Base-by-base conservation (phyloP, 169 alveolate genomes). In the Amoebophrya sp. region DNA sequence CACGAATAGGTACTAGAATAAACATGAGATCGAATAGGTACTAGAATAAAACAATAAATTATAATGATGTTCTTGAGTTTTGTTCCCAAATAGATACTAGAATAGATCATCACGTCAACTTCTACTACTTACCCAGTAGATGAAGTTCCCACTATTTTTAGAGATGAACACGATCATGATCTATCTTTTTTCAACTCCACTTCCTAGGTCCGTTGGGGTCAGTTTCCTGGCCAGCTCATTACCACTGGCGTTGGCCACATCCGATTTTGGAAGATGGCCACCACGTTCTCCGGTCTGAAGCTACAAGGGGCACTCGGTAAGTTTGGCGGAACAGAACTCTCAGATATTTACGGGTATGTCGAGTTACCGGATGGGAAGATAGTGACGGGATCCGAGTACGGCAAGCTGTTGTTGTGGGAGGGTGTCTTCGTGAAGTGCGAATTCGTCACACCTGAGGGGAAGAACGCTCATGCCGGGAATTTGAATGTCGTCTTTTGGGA, bases 221-320 rank as follows among this genome's bases (percentile, higher is more conserved):
- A 90, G 89, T 90, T 90, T 77, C 94, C 94, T 29, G 36, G 92
- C 54, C 94, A 94, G 90, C 95, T 96, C 55, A 95, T 94, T 14
- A 96, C 99, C 0, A 91, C 96, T 89, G 99, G 99, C 53, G 95
- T 95, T 93, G 99, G 98, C 36, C 99, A 97, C 93, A 96, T 97
- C 53, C 95, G 97, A 94, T 97, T 97, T 93, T 97, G 99, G 99
- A 97, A 96, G 94, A 97, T 97, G 97, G 99, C 99, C 2, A 96
- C 96, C 47, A 97, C 99, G 39, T 97, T 97, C 93, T 96, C 98
- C 10, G 99, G 99, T 18, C 94, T 97, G 23, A 97, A 97, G 93
- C 93, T 97, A 0, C 97, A 97, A 90, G 98, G 98, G 78, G 98
- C 96, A 94, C 93, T 96, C 29, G 98, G 97, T 1, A 96, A 97